A percentile compares a stretch with the other conserved stretches of the same genome.
These are phyloP conservation scores for Ceratobasidium sp. DNA, from an alignment of 1,284 basidiomycete genomes.

Conservation along the genomic window DNA sequence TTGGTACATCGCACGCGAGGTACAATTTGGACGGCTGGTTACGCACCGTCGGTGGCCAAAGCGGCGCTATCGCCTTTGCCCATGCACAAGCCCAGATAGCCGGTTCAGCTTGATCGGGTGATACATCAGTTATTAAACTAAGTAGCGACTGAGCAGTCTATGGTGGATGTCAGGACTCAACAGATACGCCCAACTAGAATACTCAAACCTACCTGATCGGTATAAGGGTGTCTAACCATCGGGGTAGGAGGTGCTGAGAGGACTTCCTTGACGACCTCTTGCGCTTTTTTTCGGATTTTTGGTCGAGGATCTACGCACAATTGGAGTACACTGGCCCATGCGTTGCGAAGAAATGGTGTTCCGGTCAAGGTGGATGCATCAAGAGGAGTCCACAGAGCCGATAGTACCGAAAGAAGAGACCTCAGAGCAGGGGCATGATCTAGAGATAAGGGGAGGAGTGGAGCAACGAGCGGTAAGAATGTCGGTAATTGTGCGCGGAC, in stretches of 20 bases:
- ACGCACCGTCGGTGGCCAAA: slow-evolving; percentile 72
- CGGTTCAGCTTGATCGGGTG: slow-evolving; percentile 72
- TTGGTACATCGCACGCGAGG: slow-evolving; percentile 18
- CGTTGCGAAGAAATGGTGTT: slow-evolving; percentile 76
- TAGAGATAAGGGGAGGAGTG: slow-evolving; percentile 72
- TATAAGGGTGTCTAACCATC: slow-evolving; percentile 86
- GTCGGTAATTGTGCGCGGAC: slow-evolving; percentile 76
- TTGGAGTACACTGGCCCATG: slow-evolving; percentile 84
- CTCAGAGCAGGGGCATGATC: slow-evolving; percentile 77
- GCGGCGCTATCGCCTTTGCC: slow-evolving; percentile 72
- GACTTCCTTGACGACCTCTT: slow-evolving; percentile 85
- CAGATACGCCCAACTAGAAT: slow-evolving; percentile 78
- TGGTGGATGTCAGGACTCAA: slow-evolving; percentile 51
- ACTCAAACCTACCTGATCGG: slow-evolving; percentile 75
- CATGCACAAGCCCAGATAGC: slow-evolving; percentile 87
- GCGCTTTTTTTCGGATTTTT: slow-evolving; percentile 93
- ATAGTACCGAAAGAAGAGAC: slow-evolving; percentile 82
- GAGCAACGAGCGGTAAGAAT: slow-evolving; percentile 78
- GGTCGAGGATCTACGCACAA: slow-evolving; percentile 90
- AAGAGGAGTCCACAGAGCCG: slow-evolving; percentile 74
- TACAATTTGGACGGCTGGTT: not conserved
- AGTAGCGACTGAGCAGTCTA: slow-evolving; percentile 37
- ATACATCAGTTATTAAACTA: slow-evolving; percentile 36
- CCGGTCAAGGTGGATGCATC: slow-evolving; percentile 78
- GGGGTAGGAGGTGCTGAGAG: slow-evolving; percentile 83